Base-by-base conservation (phyloP, 148 eudicot genomes). In the Agrostemma githago region DNA sequence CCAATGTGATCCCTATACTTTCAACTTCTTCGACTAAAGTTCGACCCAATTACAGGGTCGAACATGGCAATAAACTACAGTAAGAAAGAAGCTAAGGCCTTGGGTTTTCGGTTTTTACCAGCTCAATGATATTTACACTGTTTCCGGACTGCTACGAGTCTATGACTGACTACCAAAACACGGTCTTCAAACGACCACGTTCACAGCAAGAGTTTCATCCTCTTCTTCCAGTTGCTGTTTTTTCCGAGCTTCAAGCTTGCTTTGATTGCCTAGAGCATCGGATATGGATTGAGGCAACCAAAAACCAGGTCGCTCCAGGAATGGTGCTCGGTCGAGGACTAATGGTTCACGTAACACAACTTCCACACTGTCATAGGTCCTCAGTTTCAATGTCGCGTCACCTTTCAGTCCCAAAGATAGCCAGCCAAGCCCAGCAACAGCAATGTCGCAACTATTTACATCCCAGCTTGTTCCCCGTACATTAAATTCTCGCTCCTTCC, bases 401-500 rank as follows among this genome's bases (percentile, higher is more conserved):
- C 98, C 97, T 92, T 92, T 95, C 6, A 95, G 88, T 58, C 97
- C 97, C 76, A 95, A 54, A 72, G 98, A 90, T 78, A 88, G 80
- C 98, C 98, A 95, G 69, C 98, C 97, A 41, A 88, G 84, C 65
- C 98, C 97, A 2, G 98, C 96, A 57, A 83, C 83, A 11, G 92
- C 86, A 57, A 92, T 79, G 83, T 92, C 97, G 0, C 84, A 53
- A 76, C 88, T 84, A 78, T 90, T 92, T 70, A 88, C 90, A 76
- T 90, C 96, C 98, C 98, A 95, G 82, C 98, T 95, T 69, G 84
- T 78, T 82, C 98, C 98, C 0, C 83, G 80, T 72, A 88, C 91
- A 76, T 92, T 85, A 39, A 88, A 78, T 74, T 88, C 88, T 72
- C 76, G 85, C 79, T 79, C 79, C 62, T 66, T 77, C 98, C 97